phyloP scores from a whole-genome alignment of 495 filamentous ascomycete species.

The Aspergillus campestris region DNA sequence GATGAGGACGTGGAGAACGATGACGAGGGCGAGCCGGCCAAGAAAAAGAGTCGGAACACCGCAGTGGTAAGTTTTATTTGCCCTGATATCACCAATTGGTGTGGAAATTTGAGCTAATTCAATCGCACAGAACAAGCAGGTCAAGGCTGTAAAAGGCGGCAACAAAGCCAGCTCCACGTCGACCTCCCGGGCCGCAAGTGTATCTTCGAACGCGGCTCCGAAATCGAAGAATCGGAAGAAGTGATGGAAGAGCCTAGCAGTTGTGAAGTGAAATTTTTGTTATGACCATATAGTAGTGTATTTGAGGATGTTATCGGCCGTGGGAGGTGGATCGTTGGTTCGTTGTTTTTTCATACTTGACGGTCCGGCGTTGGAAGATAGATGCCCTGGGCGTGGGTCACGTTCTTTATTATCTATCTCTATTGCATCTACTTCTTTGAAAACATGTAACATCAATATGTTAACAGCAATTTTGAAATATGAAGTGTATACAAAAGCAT shows the following conservation, averaged over 20 bases:
- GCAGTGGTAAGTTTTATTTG: slow-evolving; percentile 47
- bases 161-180: slow-evolving; percentile 43
- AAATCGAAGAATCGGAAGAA: slow-evolving; percentile 45
- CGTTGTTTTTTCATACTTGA: slow-evolving; percentile 6
- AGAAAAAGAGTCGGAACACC: slow-evolving; percentile 87
- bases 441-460: slow-evolving; percentile 5
- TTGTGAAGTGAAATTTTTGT: slow-evolving; percentile 4
- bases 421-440: not conserved
- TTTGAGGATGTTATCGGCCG: slow-evolving; percentile 6
- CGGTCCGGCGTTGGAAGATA: slow-evolving; percentile 12
- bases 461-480: not conserved
- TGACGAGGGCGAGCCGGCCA: slow-evolving; percentile 71
- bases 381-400: slow-evolving; percentile 1
- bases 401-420: not conserved
- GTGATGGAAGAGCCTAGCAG: slow-evolving; percentile 11
- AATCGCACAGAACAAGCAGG: slow-evolving; percentile 47
- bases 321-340: slow-evolving; percentile 1
- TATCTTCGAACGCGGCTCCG: slow-evolving; percentile 41
- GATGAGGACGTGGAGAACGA: slow-evolving; percentile 68
- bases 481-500: slow-evolving; percentile 7
- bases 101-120: not conserved
- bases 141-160: slow-evolving; percentile 48
- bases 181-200: slow-evolving; percentile 51
- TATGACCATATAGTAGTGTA: slow-evolving; percentile 9
- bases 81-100: no score